These are phyloP conservation scores for Aspergillus chevalieri DNA, from an alignment of 2,329 filamentous ascomycete genomes.

Conservation along the genomic window DNA sequence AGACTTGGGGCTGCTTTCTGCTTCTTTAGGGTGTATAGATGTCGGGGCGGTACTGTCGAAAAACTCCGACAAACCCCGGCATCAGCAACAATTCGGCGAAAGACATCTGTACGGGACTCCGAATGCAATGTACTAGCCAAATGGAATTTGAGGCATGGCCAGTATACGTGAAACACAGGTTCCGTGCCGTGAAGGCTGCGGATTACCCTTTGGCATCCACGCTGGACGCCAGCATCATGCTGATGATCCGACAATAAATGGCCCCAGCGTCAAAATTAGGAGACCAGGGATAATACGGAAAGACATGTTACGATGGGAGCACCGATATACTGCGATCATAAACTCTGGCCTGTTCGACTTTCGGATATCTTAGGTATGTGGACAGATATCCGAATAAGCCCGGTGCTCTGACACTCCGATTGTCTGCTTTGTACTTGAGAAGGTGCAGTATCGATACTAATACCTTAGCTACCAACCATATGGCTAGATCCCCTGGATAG, in stretches of 20 bases:
- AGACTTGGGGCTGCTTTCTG: not conserved
- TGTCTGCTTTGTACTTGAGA: not conserved
- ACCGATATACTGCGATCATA: too few species aligned
- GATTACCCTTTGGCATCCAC: too few species aligned
- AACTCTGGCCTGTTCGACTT: too few species aligned
- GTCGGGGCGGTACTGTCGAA: not conserved
- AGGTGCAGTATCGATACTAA: not conserved
- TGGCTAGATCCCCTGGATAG: not conserved
- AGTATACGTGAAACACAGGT: not conserved
- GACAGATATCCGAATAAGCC: not conserved
- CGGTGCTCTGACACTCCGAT: not conserved
- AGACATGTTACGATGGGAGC: too few species aligned
- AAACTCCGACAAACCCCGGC: not conserved
- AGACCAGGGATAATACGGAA: too few species aligned
- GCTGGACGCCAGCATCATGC: too few species aligned
- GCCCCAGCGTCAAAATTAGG: too few species aligned
- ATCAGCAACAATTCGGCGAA: not conserved
- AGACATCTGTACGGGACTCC: not conserved
- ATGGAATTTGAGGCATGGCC: not conserved
- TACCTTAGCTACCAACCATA: not conserved
- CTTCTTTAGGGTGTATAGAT: too few species aligned
- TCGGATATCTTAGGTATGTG: not conserved
- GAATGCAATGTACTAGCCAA: not conserved
- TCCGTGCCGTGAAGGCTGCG: not conserved
- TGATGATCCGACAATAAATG: too few species aligned